phyloP scores from a whole-genome alignment of 2,329 filamentous ascomycete genomes.

The Pezicula radicicola region DNA sequence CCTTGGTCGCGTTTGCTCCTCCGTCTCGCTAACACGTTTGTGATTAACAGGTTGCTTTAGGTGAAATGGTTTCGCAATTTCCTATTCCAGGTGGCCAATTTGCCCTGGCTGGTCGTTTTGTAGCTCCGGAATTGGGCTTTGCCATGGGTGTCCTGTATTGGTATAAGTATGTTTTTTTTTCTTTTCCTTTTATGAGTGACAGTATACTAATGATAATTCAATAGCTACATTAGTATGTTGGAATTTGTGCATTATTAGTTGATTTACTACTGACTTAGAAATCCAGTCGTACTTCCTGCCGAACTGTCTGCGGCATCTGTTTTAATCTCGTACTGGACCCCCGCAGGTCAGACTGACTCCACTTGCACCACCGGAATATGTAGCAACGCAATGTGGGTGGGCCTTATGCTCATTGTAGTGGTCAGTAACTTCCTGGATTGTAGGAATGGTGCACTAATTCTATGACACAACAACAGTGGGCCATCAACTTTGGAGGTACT shows the following conservation, averaged over 20 bases:
- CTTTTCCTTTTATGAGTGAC: too few relatives aligned
- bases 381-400: conserved; percentile 56
- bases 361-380: conserved; percentile 13
- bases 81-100: conserved; percentile 33
- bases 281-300: conserved; percentile 46
- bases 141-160: conserved; percentile 28
- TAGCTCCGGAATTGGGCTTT: conserved; percentile 33
- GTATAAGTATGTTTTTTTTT: too few relatives aligned
- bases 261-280: not conserved
- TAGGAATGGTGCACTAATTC: conserved; percentile 53
- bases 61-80: conserved; percentile 52
- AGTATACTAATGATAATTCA: not conserved
- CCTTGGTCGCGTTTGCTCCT: conserved; percentile 2
- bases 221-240: not conserved
- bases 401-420: conserved; percentile 49
- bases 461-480: conserved; percentile 35
- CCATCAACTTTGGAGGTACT: not conserved
- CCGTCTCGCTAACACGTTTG: conserved; percentile 34
- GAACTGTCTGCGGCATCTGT: conserved; percentile 56
- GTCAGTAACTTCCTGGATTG: conserved; percentile 33
- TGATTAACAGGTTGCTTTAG: conserved; percentile 52
- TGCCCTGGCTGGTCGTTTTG: conserved; percentile 47
- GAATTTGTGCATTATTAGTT: not conserved
- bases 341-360: conserved; percentile 30
- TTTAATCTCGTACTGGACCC: conserved; percentile 58